Evolutionary conservation across 2,329 filamentous ascomycete genomes (phyloP).

Genomic region (Beauveria medogensis): DNA sequence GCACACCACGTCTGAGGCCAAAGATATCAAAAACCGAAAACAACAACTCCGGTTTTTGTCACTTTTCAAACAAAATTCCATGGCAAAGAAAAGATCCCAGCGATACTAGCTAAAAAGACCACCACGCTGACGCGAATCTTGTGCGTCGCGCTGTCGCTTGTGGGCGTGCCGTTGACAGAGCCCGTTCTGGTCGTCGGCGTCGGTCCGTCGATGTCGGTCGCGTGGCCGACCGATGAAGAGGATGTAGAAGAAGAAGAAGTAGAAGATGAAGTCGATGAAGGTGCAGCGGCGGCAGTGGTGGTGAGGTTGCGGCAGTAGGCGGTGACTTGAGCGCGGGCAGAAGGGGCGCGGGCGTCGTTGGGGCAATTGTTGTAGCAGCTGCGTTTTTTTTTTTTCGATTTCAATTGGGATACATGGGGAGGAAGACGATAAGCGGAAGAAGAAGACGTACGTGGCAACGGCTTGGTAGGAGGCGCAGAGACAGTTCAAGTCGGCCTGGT

Average conservation of each 20-base stretch:
- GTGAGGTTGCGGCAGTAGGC: slow-evolving; percentile 39
- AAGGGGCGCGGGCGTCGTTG: slow-evolving; percentile 31
- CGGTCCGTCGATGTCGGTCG: slow-evolving; percentile 15
- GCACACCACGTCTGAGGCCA: neutral
- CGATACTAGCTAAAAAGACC: slow-evolving; percentile 27
- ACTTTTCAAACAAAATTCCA: slow-evolving; percentile 11
- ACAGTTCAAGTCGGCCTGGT: slow-evolving; percentile 36
- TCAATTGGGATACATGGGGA: too few relatives aligned
- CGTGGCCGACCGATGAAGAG: slow-evolving; percentile 16
- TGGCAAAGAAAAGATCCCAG: slow-evolving; percentile 31
- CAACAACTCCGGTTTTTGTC: neutral
- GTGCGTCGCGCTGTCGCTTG: slow-evolving; percentile 20
- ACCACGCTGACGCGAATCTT: slow-evolving; percentile 25
- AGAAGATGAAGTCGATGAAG: slow-evolving; percentile 17
- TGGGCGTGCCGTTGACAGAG: slow-evolving; percentile 9
- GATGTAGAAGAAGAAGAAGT: slow-evolving; percentile 17
- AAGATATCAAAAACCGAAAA: neutral
- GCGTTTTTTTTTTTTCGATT: slow-evolving; percentile 4
- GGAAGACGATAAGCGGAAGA: neutral
- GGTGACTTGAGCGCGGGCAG: slow-evolving; percentile 32
- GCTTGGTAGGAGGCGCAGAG: slow-evolving; percentile 36
- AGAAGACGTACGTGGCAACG: slow-evolving; percentile 36
- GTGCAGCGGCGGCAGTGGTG: slow-evolving; percentile 19
- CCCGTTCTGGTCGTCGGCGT: slow-evolving; percentile 19
- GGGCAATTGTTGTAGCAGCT: slow-evolving; percentile 53